phyloP scores from a whole-genome alignment of 192 early-diverging fungal genomes.

The Podila horticola region DNA sequence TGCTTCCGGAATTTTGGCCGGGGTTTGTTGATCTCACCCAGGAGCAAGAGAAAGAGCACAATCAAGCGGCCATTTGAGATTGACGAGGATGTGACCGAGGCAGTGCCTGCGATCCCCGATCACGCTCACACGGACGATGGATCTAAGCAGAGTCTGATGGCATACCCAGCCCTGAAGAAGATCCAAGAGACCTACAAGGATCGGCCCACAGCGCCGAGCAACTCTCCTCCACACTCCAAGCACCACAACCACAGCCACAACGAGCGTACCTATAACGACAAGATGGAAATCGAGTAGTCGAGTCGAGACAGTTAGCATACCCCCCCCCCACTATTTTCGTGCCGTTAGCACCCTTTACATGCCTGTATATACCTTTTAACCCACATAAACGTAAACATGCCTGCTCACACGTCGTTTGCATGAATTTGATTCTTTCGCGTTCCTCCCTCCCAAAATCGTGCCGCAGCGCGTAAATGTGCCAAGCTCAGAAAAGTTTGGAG shows the following conservation, averaged over 20 bases:
- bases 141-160: slow-evolving; percentile 31
- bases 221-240: neutral
- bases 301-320: neutral
- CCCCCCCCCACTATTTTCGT: too few species aligned
- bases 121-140: slow-evolving; percentile 21
- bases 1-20: slow-evolving; percentile 52
- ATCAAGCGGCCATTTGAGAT: slow-evolving; percentile 37
- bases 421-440: too few species aligned
- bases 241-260: neutral
- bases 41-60: slow-evolving; percentile 1
- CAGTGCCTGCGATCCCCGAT: slow-evolving; percentile 30
- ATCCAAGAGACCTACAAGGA: slow-evolving; percentile 41
- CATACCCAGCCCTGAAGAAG: slow-evolving; percentile 43
- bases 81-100: slow-evolving; percentile 35
- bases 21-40: slow-evolving; percentile 34
- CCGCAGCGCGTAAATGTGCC: too few species aligned
- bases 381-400: too few species aligned
- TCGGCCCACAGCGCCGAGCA: neutral
- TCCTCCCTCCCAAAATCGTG: too few species aligned
- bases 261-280: slow-evolving; percentile 27
- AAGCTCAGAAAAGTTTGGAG: too few species aligned
- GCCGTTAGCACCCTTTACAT: too few species aligned
- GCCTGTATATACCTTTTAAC: too few species aligned
- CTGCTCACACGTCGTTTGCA: too few species aligned
- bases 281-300: slow-evolving; percentile 44